A percentile compares a stretch with the other conserved stretches of the same genome.
Conservation (phyloP, 768 basidiomycete genomes). For the Podaxis sp. region DNA sequence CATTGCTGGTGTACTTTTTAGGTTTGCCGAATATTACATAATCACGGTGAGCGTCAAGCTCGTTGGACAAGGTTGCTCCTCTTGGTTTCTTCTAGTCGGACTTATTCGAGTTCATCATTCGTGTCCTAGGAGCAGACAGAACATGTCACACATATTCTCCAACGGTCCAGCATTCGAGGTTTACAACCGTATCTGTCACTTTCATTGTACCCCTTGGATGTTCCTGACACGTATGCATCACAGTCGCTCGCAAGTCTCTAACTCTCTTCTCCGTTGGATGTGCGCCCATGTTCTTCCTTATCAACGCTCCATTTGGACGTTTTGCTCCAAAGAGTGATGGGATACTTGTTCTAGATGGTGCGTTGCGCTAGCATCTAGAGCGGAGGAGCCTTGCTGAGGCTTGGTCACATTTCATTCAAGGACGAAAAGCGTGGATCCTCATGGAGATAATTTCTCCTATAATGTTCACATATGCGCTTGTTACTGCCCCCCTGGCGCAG, state of each 20-base stretch:
- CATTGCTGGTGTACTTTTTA: neutral
- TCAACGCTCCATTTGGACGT: slow-evolving; percentile 82
- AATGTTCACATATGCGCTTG: slow-evolving; percentile 50
- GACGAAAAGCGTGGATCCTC: slow-evolving; percentile 76
- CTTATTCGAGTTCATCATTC: neutral
- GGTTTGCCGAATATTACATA: neutral
- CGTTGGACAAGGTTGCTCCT: neutral
- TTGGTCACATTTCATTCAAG: neutral
- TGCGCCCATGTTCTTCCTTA: slow-evolving; percentile 41
- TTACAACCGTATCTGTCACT: neutral
- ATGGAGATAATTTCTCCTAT: slow-evolving; percentile 74
- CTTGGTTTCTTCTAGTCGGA: neutral
- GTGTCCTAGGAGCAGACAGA: neutral
- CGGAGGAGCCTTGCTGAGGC: neutral
- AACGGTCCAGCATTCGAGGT: slow-evolving; percentile 7
- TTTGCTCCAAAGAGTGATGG: slow-evolving; percentile 55
- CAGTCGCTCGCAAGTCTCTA: slow-evolving; percentile 41
- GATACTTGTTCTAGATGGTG: slow-evolving; percentile 34
- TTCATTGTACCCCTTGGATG: neutral
- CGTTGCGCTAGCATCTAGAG: neutral
- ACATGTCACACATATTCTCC: slow-evolving; percentile 7
- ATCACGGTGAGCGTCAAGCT: neutral
- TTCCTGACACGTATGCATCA: neutral
- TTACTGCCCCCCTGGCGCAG: slow-evolving; percentile 47
- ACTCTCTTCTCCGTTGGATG: slow-evolving; percentile 37